These are phyloP conservation scores for Sporisorium iseilematis-ciliati DNA, from an alignment of 1,284 basidiomycete species.

Conservation along the genomic window DNA sequence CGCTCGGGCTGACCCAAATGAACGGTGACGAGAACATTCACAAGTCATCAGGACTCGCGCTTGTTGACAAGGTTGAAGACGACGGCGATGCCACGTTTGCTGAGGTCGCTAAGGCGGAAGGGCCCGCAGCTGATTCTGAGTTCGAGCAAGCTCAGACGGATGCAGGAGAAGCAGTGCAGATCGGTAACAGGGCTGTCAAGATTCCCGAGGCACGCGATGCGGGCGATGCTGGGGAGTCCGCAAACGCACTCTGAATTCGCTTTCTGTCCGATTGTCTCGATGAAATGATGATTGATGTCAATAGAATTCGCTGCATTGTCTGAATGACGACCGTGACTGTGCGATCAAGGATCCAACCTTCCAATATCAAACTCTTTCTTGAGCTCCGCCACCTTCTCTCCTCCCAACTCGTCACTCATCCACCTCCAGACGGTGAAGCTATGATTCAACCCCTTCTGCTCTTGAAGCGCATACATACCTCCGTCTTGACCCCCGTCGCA, in stretches of 20 bases:
- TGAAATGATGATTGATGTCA: not conserved
- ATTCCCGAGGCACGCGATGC: constrained; percentile 3
- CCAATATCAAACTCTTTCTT: constrained; percentile 34
- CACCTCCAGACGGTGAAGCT: constrained; percentile 70
- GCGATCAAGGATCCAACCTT: constrained; percentile 30
- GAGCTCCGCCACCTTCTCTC: constrained; percentile 10
- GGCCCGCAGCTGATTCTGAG: constrained; percentile 25
- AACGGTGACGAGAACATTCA: not conserved
- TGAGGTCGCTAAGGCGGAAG: constrained; percentile 26
- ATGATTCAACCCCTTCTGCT: constrained; percentile 71
- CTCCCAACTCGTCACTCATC: constrained; percentile 20
- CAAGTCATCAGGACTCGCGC: not conserved
- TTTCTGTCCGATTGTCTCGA: not conserved
- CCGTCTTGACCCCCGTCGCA: constrained; percentile 56
- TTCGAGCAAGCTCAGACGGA: constrained; percentile 30
- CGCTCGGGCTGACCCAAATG: constrained; percentile 30
- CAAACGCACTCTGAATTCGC: too few relatives aligned
- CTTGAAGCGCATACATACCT: constrained; percentile 69
- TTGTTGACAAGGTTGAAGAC: not conserved
- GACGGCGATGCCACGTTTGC: constrained; percentile 17
- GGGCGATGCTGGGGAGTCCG: too few relatives aligned
- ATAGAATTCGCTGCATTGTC: not conserved
- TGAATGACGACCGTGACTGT: not conserved
- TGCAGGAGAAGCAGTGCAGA: constrained; percentile 18
- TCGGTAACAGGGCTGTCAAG: constrained; percentile 32